Percentiles rank a stretch among this genome's conserved stretches.
These are phyloP conservation scores for Candida tetrigidarum DNA, from an alignment of 1,139 yeast species.

Conservation along the genomic window DNA sequence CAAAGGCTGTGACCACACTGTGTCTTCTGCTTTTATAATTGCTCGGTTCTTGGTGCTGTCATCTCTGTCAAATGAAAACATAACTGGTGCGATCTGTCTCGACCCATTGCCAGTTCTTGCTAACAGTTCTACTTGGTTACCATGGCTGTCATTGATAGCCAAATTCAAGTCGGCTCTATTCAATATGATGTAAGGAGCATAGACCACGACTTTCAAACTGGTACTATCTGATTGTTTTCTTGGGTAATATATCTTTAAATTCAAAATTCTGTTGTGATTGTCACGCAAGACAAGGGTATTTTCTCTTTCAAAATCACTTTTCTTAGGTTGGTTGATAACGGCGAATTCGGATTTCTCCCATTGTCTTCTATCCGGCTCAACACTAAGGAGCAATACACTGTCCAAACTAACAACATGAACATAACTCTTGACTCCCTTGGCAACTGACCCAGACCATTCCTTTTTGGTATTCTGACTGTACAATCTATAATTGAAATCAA, in stretches of 20 bases:
- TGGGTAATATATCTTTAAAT: conserved; percentile 68
- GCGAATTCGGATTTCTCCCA: conserved; percentile 80
- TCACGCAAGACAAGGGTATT: conserved; percentile 42
- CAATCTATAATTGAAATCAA: conserved; percentile 73
- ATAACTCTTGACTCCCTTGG: conserved; percentile 67
- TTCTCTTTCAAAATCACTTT: conserved; percentile 62
- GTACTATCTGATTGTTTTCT: conserved; percentile 44
- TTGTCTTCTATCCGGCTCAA: conserved; percentile 68
- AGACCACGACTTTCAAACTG: conserved; percentile 68
- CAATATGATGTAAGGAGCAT: conserved; percentile 81
- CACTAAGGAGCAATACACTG: conserved; percentile 70
- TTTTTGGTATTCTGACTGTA: conserved; percentile 76
- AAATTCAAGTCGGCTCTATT: conserved; percentile 79
- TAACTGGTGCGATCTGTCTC: conserved; percentile 54
- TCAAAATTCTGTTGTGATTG: conserved; percentile 40
- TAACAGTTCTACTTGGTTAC: conserved; percentile 50
- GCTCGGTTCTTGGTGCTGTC: conserved; percentile 71
- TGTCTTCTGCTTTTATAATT: conserved; percentile 66
- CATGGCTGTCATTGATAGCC: conserved; percentile 58
- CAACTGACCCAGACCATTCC: conserved; percentile 68
- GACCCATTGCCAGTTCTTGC: conserved; percentile 29
- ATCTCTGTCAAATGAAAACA: conserved; percentile 81
- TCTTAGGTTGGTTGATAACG: conserved; percentile 65
- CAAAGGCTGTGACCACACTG: conserved; percentile 73
- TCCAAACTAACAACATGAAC: conserved; percentile 83